A percentile compares a stretch with the other conserved stretches of the same genome.
Evolutionary conservation across 169 alveolate genomes (phyloP).

Genomic region (Amoebophrya sp.): DNA sequence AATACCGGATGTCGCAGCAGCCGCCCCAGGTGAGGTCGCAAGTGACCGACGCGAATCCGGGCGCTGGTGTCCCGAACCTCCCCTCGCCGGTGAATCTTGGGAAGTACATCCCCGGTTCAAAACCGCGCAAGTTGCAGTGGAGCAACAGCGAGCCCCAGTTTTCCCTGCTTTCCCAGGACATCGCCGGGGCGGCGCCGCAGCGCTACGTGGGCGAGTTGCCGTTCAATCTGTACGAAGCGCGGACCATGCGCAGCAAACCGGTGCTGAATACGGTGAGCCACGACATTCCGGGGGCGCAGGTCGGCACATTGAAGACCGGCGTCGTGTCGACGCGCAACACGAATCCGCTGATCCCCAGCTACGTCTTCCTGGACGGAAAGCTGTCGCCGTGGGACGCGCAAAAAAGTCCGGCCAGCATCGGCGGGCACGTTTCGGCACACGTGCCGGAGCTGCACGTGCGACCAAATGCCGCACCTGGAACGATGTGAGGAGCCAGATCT

Average conservation of each 20-base stretch:
- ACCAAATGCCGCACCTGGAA: too few species aligned
- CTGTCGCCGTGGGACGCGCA: background rate
- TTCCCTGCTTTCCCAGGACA: background rate
- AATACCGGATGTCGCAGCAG: background rate
- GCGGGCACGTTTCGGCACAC: background rate
- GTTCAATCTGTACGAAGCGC: background rate
- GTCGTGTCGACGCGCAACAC: background rate
- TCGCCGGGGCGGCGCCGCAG: background rate
- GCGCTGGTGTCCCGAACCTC: too few species aligned
- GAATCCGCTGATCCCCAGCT: background rate
- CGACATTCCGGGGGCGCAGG: constrained; percentile 5
- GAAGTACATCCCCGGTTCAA: background rate
- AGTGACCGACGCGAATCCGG: too few species aligned
- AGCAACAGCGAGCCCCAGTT: background rate
- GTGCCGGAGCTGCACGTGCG: too few species aligned
- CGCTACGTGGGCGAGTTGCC: background rate
- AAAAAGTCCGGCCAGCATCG: background rate
- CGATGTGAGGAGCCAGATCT: too few species aligned
- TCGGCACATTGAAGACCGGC: background rate
- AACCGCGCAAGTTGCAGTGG: constrained; percentile 15
- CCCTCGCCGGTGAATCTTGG: too few species aligned
- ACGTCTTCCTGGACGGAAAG: background rate
- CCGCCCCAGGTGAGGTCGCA: too few species aligned
- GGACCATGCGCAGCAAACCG: background rate
- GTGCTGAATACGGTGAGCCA: background rate